Percentiles rank a stretch among this genome's conserved stretches.
Conservation (phyloP, 352 stramenopile species). For the Pythium diclinum region DNA sequence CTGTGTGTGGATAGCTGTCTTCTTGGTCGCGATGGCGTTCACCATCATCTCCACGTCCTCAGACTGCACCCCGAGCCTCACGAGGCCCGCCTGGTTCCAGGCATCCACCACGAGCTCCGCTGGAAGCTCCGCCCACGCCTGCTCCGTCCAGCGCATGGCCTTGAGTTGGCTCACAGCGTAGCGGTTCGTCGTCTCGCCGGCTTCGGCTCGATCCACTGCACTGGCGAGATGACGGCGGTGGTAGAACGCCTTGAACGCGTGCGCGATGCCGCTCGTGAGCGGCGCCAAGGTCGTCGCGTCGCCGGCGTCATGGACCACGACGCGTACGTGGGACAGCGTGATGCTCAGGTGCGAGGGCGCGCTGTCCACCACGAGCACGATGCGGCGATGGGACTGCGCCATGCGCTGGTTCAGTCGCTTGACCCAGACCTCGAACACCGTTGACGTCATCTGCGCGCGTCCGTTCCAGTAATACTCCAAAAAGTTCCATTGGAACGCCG, state of each 20-base stretch:
- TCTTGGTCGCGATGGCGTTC: constrained; percentile 1
- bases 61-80: no score
- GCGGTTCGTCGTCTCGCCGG: constrained; percentile 14
- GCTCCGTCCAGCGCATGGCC: constrained; percentile 25
- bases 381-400: constrained; percentile 18
- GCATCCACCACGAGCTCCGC: constrained; percentile 6
- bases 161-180: constrained; percentile 26
- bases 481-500: constrained; percentile 28
- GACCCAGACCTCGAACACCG: constrained; percentile 22
- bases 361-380: constrained; percentile 22
- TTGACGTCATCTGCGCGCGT: constrained; percentile 24
- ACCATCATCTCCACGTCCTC: background rate
- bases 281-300: background rate
- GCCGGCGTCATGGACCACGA: constrained; percentile 7
- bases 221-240: constrained; percentile 17
- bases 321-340: constrained; percentile 17
- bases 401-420: constrained; percentile 26
- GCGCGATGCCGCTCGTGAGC: constrained; percentile 3
- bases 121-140: constrained; percentile 22
- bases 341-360: constrained; percentile 16
- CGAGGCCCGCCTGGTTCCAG: constrained; percentile 3
- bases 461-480: constrained; percentile 24
- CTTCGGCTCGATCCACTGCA: constrained; percentile 22
- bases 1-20: constrained; percentile 11
- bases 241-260: constrained; percentile 22